Conservation (phyloP, 139 green algal species). For the Raphidocelis subcapitata region DNA sequence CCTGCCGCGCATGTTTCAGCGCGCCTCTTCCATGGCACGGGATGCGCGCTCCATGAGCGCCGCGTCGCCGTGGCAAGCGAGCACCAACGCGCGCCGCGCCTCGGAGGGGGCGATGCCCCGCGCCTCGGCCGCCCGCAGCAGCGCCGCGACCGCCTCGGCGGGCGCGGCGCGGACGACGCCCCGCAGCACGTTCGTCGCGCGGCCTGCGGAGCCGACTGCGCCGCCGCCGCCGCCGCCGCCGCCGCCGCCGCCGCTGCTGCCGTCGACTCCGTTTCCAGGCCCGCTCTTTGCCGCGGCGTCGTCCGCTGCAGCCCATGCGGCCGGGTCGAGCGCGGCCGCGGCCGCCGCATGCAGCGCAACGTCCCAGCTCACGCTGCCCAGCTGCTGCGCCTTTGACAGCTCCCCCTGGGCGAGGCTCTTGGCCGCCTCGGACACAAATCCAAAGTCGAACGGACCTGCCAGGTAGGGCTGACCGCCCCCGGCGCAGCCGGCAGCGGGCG, state of each 20-base stretch:
- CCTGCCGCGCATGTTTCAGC: too few species aligned
- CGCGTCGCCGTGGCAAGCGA: conserved; percentile 26
- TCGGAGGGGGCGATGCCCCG: conserved; percentile 8
- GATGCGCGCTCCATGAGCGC: conserved; percentile 27
- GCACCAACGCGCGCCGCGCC: conserved; percentile 18
- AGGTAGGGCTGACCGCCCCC: conserved; percentile 20
- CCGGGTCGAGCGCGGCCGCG: conserved; percentile 1
- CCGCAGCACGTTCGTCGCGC: conserved; percentile 20
- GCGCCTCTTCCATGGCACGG: too few species aligned
- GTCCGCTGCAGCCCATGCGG: conserved; percentile 16
- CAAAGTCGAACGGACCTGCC: background rate
- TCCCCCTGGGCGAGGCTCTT: conserved; percentile 28
- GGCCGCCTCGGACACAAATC: conserved; percentile 23
- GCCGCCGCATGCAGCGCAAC: conserved; percentile 25
- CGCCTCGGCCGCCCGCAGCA: conserved; percentile 10
- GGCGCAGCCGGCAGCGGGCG: conserved; percentile 37
- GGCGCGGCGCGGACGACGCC: conserved; percentile 21
- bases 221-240: background rate
- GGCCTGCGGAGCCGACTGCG: background rate
- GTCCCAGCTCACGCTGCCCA: conserved; percentile 3
- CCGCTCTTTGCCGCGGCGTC: background rate
- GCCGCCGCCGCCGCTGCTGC: background rate
- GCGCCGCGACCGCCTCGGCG: conserved; percentile 17
- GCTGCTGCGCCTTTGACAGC: conserved; percentile 20
- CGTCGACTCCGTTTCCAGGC: background rate